Percentiles rank a stretch among this genome's conserved stretches.
Evolutionary conservation across 2,329 filamentous ascomycete genomes (phyloP).

Genomic region (Xylariaceae sp.): DNA sequence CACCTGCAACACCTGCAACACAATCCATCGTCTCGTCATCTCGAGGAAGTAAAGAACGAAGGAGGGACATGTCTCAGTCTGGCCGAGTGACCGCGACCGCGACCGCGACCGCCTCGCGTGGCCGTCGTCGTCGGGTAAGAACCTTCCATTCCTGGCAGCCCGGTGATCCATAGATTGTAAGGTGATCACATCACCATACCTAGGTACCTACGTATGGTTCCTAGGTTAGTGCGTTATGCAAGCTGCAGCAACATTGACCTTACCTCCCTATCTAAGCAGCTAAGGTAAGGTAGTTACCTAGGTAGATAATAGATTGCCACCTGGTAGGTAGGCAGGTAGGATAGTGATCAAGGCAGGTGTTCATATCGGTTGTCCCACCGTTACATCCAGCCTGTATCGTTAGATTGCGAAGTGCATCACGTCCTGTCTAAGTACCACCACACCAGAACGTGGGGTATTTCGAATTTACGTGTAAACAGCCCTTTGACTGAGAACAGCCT

Average conservation of each 20-base stretch:
- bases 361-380: conserved; percentile 15
- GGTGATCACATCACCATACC: too few relatives aligned
- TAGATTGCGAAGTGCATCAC: conserved; percentile 8
- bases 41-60: conserved; percentile 6
- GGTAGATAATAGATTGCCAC: too few relatives aligned
- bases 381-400: conserved; percentile 23
- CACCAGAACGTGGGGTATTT: conserved; percentile 17
- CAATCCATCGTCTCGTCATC: too few relatives aligned
- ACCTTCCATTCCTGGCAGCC: conserved; percentile 35
- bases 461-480: too few relatives aligned
- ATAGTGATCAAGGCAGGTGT: conserved; percentile 19
- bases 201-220: neutral
- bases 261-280: too few relatives aligned
- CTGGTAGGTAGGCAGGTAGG: too few relatives aligned
- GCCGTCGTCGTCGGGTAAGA: conserved; percentile 15
- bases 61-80: conserved; percentile 26
- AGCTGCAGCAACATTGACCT: conserved; percentile 9
- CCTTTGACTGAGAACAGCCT: too few relatives aligned
- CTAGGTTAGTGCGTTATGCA: conserved; percentile 26
- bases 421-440: neutral
- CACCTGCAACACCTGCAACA: too few relatives aligned
- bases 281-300: too few relatives aligned
- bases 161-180: conserved; percentile 4
- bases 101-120: too few relatives aligned
- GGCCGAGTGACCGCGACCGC: conserved; percentile 22